phyloP scores from a whole-genome alignment of 306 rosid species.

The Lotus japonicus region DNA sequence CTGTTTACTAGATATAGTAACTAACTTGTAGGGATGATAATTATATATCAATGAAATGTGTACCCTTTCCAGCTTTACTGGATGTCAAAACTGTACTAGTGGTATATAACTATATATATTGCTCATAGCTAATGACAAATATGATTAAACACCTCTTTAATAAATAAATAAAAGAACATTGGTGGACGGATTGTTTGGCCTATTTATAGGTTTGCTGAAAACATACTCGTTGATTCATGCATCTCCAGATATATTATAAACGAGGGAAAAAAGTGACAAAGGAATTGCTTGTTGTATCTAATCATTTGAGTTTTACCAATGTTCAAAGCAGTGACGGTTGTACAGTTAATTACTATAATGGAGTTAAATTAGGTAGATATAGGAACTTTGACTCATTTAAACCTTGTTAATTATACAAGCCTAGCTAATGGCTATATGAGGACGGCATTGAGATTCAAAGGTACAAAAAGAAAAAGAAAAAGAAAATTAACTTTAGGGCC shows the following conservation, averaged over 20 bases:
- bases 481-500: slow-evolving; percentile 12
- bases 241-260: not conserved
- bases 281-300: not conserved
- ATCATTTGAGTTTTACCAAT: not conserved
- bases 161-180: no score
- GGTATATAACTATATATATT: not conserved
- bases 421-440: not conserved
- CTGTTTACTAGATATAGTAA: not conserved
- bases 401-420: not conserved
- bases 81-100: no score
- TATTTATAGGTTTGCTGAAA: not conserved
- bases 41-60: not conserved
- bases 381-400: slow-evolving; percentile 1
- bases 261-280: no score
- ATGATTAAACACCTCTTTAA: no score
- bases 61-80: not conserved
- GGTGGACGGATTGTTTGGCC: not conserved
- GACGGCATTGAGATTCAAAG: slow-evolving; percentile 16
- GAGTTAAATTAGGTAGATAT: not conserved
- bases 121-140: not conserved
- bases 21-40: not conserved
- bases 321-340: not conserved
- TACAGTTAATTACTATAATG: not conserved
- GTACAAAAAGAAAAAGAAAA: not conserved
- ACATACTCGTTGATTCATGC: not conserved